Conservation (phyloP, 495 filamentous ascomycete species). For the Podospora comata region DNA sequence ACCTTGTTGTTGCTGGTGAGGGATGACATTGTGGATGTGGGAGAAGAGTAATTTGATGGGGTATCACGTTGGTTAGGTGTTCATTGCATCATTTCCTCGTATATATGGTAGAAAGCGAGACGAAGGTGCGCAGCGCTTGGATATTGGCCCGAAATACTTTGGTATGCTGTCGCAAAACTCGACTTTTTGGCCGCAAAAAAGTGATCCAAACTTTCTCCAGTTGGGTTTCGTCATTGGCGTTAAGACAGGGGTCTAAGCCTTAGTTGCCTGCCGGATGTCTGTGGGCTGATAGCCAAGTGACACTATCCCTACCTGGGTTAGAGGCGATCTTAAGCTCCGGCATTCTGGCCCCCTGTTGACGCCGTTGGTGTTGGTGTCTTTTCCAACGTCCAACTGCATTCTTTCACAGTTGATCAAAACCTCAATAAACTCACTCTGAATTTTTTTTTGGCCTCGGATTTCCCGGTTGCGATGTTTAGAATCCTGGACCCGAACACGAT, state of each 20-base stretch:
- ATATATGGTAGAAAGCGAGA: background rate
- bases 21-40: conserved; percentile 33
- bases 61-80: background rate
- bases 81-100: background rate
- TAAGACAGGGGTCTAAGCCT: background rate
- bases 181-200: background rate
- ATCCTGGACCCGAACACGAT: background rate
- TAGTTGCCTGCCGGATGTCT: background rate
- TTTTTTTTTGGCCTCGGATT: background rate
- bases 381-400: background rate
- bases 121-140: background rate
- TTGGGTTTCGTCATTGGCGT: background rate
- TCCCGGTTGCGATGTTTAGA: background rate
- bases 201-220: background rate
- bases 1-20: conserved; percentile 38
- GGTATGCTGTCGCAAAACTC: background rate
- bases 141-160: background rate
- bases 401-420: background rate
- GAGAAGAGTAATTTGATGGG: background rate
- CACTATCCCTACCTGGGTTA: background rate
- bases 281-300: background rate
- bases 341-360: background rate
- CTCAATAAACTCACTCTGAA: background rate
- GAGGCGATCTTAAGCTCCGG: background rate
- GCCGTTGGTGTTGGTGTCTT: background rate